Percentiles rank a stretch among this genome's conserved stretches.
phyloP scores from a whole-genome alignment of 257 asterid species.

The Forsythia suspensa region DNA sequence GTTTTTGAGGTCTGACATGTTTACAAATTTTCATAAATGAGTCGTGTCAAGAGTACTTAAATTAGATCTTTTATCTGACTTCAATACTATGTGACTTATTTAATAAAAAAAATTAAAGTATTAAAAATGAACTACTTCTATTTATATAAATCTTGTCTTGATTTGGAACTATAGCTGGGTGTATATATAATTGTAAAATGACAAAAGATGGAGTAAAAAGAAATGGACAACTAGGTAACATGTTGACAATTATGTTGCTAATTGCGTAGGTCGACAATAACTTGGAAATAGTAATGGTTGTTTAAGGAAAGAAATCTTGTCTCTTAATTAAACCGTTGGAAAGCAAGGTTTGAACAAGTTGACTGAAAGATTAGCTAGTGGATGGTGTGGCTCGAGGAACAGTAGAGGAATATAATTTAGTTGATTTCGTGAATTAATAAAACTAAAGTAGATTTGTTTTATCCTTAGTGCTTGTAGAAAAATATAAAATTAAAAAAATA shows the following conservation, averaged over 20 bases:
- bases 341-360: slow-evolving; percentile 33
- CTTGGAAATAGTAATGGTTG: slow-evolving; percentile 21
- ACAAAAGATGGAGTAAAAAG: neutral
- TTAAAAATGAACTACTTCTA: no score
- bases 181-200: neutral
- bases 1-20: no score
- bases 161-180: neutral
- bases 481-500: neutral
- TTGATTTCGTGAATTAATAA: neutral
- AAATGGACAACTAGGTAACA: slow-evolving; percentile 4
- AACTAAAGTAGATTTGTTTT: slow-evolving; percentile 10
- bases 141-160: neutral
- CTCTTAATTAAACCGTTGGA: slow-evolving; percentile 28
- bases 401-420: slow-evolving; percentile 6
- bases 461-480: slow-evolving; percentile 45
- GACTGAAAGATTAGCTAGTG: slow-evolving; percentile 38
- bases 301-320: slow-evolving; percentile 25
- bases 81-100: no score
- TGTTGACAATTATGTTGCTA: slow-evolving; percentile 11
- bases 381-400: slow-evolving; percentile 39
- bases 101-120: no score
- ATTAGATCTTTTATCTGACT: no score
- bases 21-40: no score
- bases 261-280: slow-evolving; percentile 28
- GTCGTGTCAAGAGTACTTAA: no score